phyloP scores from a whole-genome alignment of 2,329 filamentous ascomycete species.

The Cadophora luteo-olivacea region DNA sequence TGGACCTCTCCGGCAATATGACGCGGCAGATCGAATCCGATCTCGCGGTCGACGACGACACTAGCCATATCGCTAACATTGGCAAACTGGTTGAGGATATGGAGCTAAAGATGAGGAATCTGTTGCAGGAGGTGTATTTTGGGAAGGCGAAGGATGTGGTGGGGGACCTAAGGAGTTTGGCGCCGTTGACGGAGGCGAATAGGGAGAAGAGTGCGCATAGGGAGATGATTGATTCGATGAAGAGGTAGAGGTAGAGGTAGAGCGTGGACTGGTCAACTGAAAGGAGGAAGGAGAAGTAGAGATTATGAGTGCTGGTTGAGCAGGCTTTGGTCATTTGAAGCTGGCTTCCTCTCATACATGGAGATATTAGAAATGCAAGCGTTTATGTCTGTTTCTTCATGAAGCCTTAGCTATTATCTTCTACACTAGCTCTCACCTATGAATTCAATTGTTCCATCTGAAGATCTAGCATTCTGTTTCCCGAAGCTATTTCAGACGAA shows the following conservation, averaged over 20 bases:
- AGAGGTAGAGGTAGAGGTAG: conserved; percentile 28
- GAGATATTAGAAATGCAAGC: not conserved
- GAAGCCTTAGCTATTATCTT: not conserved
- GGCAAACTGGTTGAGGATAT: conserved; percentile 96
- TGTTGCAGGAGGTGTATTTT: conserved; percentile 99
- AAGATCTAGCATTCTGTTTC: no score
- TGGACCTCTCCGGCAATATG: conserved; percentile 98
- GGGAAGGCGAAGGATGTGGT: conserved; percentile 99
- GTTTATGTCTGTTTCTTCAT: not conserved
- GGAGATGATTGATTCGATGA: conserved; percentile 78
- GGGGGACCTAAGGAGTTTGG: conserved; percentile 88
- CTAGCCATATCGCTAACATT: conserved; percentile 94
- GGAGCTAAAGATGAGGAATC: conserved; percentile 99
- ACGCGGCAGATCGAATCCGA: conserved; percentile 95
- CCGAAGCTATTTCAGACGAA: no score
- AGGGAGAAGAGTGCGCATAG: conserved; percentile 84
- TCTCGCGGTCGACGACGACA: conserved; percentile 86
- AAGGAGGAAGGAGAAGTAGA: not conserved
- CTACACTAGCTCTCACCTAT: not conserved
- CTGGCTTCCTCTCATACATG: not conserved
- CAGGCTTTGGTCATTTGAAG: not conserved
- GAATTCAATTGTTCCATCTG: no score
- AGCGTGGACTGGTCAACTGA: not conserved
- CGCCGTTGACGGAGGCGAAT: conserved; percentile 82
- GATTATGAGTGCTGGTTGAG: not conserved